Evolutionary conservation across 2,329 filamentous ascomycete species (phyloP).

Genomic region (Myriosclerotinia scirpicola): DNA sequence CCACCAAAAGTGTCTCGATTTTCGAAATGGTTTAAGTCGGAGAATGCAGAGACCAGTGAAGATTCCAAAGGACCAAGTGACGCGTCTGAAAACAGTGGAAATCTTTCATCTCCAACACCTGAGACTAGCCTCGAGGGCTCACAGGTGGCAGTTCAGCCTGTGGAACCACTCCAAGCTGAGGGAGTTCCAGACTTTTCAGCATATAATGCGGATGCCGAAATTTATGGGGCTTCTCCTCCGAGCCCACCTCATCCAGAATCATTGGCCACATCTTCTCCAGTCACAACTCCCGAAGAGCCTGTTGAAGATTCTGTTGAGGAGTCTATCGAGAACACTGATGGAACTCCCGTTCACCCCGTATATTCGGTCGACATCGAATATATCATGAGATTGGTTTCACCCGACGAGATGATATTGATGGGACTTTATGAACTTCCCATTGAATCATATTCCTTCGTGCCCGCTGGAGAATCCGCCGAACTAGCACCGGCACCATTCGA

Average conservation of each 20-base stretch:
- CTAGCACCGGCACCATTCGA: too few relatives aligned
- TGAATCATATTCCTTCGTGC: not conserved
- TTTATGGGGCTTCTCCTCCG: not conserved
- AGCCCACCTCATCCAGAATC: not conserved
- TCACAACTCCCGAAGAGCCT: too few relatives aligned
- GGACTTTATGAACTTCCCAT: too few relatives aligned
- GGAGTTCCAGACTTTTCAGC: too few relatives aligned
- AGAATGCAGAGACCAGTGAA: not conserved
- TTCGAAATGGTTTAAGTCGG: not conserved
- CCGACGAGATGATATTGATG: too few relatives aligned
- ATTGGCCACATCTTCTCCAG: not conserved
- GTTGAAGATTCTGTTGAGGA: too few relatives aligned
- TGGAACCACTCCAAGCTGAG: not conserved
- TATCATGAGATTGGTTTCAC: too few relatives aligned
- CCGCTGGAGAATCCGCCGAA: too few relatives aligned
- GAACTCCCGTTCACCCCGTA: too few relatives aligned
- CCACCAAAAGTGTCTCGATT: not conserved
- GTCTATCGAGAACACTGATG: too few relatives aligned
- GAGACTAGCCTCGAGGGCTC: not conserved
- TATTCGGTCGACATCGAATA: too few relatives aligned
- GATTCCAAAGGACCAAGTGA: not conserved
- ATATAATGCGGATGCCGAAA: not conserved
- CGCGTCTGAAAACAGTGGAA: not conserved
- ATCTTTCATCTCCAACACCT: fast-evolving
- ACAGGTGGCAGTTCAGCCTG: too few relatives aligned